Evolutionary conservation across 345 rosid species (phyloP), one percentile per base, ranked within the genome.

Genomic region (Ceriops tagal): DNA sequence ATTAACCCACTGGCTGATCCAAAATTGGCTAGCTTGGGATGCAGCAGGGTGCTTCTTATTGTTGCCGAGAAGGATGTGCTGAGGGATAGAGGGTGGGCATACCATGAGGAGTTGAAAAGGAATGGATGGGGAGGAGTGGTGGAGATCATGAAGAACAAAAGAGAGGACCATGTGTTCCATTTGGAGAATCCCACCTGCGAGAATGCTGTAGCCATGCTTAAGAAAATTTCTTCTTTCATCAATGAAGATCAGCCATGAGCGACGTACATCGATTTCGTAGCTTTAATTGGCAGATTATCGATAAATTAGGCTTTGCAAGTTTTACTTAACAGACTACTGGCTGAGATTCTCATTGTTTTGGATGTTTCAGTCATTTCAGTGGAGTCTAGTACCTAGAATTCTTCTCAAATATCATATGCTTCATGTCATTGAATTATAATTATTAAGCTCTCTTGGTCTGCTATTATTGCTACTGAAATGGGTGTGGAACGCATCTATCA

Each of bases 161-260:
- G 69, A 6, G 92, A 85, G 63, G 37, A 31, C 4, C 92, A 87
- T 75, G 79, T 73, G 22, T 88, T 81, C 37, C 86, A 83, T 73
- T 69, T 87, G 55, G 37, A 37, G 37, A 43, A 69, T 52, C 80
- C 81, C 1, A 22, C 39, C 3, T 22, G 61, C 62, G 78, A 75
- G 30, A 74, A 74, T 49, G 81, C 83, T 34, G 62, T 56, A 58
- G 60, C 58, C 26, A 10, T 77, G 69, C 64, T 77, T 16, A 72
- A 72, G 59, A 65, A 24, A 59, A 6, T 79, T 62, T 75, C 63
- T 55, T 60, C 62, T 34, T 82, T 80, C 74, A 5, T 83, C 1
- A 77, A 70, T n/a, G 26, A 39, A 39, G 15, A 39, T 39, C 16
- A 39, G 16, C 16, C 16, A 39, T 39, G 15, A 39, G 47, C 9